Base-by-base conservation (phyloP, 2,329 filamentous ascomycete species). In the Pochonia chlamydosporia region DNA sequence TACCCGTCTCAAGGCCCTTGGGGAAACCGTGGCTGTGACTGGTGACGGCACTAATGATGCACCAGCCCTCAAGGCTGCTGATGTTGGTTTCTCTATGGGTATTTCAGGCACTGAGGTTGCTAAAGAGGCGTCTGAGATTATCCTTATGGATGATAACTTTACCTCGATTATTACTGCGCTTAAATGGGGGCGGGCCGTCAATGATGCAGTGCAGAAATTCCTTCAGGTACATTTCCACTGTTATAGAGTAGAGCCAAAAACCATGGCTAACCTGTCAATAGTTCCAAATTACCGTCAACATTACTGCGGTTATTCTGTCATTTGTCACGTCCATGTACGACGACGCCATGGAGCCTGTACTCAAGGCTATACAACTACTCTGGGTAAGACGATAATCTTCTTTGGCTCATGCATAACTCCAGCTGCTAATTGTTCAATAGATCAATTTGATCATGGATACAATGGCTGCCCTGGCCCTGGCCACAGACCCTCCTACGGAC, bases 371-470 rank as follows among this genome's bases (percentile, higher is more conserved):
- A 1, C 82, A 85, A 54, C 72, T 85, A 40, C 71, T 85, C 30
- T 85, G 82, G 82, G 79, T 85, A 44, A n/a, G n/a, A n/a, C n/a
- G n/a, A n/a, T n/a, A n/a, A n/a, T n/a, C n/a, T n/a, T n/a, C n/a
- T n/a, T n/a, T n/a, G n/a, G n/a, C n/a, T n/a, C n/a, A n/a, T n/a
- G n/a, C n/a, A n/a, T n/a, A n/a, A n/a, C n/a, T n/a, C n/a, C n/a
- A n/a, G n/a, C n/a, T n/a, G n/a, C n/a, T n/a, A n/a, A n/a, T n/a
- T n/a, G n/a, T n/a, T n/a, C n/a, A n/a, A n/a, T n/a, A n/a, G n/a
- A n/a, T n/a, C n/a, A 85, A 85, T 58, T 66, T 85, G 37, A 84
- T 85, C 58, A 85, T 85, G 81, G 81, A 85, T 56, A 84, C 81
- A 5, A 81, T 85, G 49, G 81, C 81, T 2, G 81, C 81, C 13